phyloP scores from a whole-genome alignment of 345 rosid genomes.

The Gossypium rotundifolium region DNA sequence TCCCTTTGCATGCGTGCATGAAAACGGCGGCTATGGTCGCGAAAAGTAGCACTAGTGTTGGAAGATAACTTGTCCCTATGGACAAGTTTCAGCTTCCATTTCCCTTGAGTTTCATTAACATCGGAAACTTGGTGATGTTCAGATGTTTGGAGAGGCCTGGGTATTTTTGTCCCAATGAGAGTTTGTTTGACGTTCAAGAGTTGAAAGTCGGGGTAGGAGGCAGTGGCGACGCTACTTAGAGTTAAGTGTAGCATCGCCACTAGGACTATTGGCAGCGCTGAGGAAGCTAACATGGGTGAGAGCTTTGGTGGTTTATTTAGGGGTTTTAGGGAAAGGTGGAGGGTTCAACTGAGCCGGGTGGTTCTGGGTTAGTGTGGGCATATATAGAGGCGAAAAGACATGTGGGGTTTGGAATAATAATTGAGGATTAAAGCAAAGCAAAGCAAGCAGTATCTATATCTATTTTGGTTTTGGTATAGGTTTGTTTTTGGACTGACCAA shows the following conservation, averaged over 20 bases:
- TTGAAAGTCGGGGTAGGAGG: conserved; percentile 45
- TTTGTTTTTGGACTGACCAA: conserved; percentile 6
- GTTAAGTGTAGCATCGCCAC: conserved; percentile 9
- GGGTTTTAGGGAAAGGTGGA: background rate
- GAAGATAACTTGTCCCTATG: conserved; percentile 53
- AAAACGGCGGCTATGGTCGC: conserved; percentile 40
- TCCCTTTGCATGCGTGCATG: conserved; percentile 71
- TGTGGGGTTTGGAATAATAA: conserved; percentile 25
- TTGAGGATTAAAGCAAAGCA: conserved; percentile 8
- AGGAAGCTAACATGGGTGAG: conserved; percentile 18
- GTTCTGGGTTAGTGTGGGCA: conserved; percentile 1
- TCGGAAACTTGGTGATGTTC: conserved; percentile 23
- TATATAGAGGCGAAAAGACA: background rate
- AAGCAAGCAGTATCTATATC: background rate
- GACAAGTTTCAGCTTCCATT: conserved; percentile 43
- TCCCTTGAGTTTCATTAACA: conserved; percentile 6
- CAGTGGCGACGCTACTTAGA: background rate
- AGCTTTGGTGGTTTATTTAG: background rate
- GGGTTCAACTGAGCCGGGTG: conserved; percentile 24
- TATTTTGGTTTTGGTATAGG: conserved; percentile 6
- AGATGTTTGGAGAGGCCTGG: conserved; percentile 23
- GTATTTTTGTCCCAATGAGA: conserved; percentile 14
- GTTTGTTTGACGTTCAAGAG: conserved; percentile 35
- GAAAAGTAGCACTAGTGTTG: background rate
- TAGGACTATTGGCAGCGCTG: conserved; percentile 1